Base-by-base conservation (phyloP, 306 rosid species). In the Datisca glomerata region DNA sequence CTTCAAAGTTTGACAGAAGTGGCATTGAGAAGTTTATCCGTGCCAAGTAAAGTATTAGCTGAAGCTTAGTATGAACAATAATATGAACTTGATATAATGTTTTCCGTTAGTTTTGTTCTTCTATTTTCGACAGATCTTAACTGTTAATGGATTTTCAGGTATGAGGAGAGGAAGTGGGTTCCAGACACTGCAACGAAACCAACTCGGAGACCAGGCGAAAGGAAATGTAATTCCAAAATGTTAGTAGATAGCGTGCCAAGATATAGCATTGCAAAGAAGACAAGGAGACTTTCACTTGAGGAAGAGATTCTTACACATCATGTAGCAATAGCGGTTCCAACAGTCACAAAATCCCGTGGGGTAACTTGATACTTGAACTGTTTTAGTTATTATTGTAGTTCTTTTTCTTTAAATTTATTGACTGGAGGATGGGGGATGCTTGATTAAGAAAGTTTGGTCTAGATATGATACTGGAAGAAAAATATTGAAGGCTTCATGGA, bases 81-180 rank as follows among this genome's bases (percentile, higher is more conserved):
- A 43, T 8, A 15, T 46, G 64, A 64, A 37, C 32, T 16, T 44
- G 45, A 37, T 44, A 14, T 24, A 55, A 32, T 41, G 45, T 19
- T 35, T 66, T 17, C 31, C 32, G 25, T 25, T 55, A 43, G 43
- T 50, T 49, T 29, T 21, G 47, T 25, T 18, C 11, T 45, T 45
- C 41, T 54, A 29, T 63, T 28, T 33, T 65, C 36, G n/a, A 11
- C 36, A 8, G 1, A 8, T 29, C 12, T 29, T 4, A 29, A 29
- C 2, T 39, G 48, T 37, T 55, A 43, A 33, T 58, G 57, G 62
- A 53, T 48, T 60, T 63, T 51, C 34, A 86, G 96, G 76, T 86
- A 86, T 41, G 80, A 71, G 44, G 82, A 73, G 32, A 82, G 64
- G 63, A 67, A 25, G 54, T 86, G 94, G 94, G 73, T 65, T 55